Conservation (phyloP, 257 asterid genomes). For the Haberlea rhodopensis region DNA sequence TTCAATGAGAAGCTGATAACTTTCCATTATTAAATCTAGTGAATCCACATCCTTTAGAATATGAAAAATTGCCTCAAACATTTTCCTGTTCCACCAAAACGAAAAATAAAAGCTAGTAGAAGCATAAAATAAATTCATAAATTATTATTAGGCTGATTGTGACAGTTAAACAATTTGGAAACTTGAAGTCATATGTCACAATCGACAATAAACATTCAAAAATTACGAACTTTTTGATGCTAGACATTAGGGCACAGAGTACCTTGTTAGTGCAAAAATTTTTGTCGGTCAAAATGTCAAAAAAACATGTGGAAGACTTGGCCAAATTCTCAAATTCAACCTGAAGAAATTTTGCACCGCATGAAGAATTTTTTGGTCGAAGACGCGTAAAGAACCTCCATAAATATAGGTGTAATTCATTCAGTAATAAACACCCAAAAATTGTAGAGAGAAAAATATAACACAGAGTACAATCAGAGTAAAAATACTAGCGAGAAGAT, state of each 20-base stretch:
- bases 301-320: no score
- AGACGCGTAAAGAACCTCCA: no score
- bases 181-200: neutral
- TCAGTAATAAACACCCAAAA: no score
- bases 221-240: neutral
- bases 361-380: no score
- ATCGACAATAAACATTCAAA: neutral
- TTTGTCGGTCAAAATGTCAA: no score
- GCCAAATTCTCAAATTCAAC: no score
- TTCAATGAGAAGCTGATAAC: conserved; percentile 74
- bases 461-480: no score
- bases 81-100: conserved; percentile 50
- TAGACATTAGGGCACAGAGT: neutral
- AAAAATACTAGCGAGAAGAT: no score
- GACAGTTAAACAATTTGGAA: neutral
- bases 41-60: conserved; percentile 71
- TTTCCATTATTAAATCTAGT: conserved; percentile 58
- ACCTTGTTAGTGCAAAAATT: neutral
- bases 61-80: conserved; percentile 70
- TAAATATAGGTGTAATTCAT: no score
- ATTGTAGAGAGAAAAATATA: no score
- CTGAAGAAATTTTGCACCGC: no score
- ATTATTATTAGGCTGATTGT: neutral
- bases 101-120: conserved; percentile 12
- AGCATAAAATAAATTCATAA: conserved; percentile 6